Evolutionary conservation across 352 stramenopile species (phyloP).

Genomic region (Phytophthora fragariae): DNA sequence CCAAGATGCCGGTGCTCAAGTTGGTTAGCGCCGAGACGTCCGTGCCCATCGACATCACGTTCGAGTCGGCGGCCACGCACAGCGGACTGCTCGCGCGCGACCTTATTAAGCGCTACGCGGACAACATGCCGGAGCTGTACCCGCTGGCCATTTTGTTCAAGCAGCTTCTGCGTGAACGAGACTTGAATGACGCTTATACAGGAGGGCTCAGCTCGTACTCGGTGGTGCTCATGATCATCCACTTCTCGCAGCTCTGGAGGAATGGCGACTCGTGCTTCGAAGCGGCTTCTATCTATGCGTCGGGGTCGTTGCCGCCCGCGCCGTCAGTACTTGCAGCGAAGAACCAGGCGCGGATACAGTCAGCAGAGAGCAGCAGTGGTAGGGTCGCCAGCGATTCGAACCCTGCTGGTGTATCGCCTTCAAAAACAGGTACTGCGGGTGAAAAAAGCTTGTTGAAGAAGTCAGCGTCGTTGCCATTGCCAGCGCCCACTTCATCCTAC

Average conservation of each 20-base stretch:
- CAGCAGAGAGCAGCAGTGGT: constrained; percentile 14
- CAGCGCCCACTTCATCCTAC: constrained; percentile 59
- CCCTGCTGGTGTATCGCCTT: constrained; percentile 2
- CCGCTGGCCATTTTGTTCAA: constrained; percentile 92
- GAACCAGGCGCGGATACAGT: constrained; percentile 33
- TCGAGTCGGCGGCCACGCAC: constrained; percentile 83
- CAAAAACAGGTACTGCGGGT: constrained; percentile 4
- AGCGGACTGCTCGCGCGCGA: constrained; percentile 84
- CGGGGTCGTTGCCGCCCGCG: constrained; percentile 52
- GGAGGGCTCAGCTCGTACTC: constrained; percentile 93
- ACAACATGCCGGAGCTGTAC: constrained; percentile 88
- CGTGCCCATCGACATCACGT: constrained; percentile 89
- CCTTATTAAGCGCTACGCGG: constrained; percentile 86
- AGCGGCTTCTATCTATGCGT: constrained; percentile 71
- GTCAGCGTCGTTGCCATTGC: constrained; percentile 22
- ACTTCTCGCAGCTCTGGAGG: constrained; percentile 82
- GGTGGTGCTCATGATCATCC: constrained; percentile 93
- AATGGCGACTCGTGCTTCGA: constrained; percentile 61
- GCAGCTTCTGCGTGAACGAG: constrained; percentile 88
- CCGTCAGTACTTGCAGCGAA: constrained; percentile 41
- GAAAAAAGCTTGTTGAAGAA: constrained; percentile 27
- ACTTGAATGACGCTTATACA: constrained; percentile 93
- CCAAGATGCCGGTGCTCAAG: constrained; percentile 88
- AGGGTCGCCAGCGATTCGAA: constrained; percentile 25
- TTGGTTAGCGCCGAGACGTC: constrained; percentile 77